Evolutionary conservation across 345 rosid species (phyloP).

Genomic region (Sonneratia caseolaris): DNA sequence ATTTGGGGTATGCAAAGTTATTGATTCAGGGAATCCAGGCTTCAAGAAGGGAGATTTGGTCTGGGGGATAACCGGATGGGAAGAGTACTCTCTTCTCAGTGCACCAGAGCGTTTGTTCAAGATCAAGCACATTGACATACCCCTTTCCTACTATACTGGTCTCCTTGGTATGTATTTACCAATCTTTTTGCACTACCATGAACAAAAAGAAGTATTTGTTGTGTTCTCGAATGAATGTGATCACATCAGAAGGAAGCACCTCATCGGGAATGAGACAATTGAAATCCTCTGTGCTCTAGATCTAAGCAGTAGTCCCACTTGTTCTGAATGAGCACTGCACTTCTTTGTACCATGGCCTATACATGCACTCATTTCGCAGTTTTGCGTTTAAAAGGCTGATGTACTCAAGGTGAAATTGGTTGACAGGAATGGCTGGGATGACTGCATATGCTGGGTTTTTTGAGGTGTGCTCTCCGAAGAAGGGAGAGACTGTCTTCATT

Average conservation of each 20-base stretch:
- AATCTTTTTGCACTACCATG: no score
- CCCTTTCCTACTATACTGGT: slow-evolving; percentile 24
- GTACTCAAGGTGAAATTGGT: background rate
- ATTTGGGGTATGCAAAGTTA: slow-evolving; percentile 16
- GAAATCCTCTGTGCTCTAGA: background rate
- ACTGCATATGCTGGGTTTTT: slow-evolving; percentile 15
- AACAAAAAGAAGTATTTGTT: background rate
- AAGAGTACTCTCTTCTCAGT: slow-evolving; percentile 17
- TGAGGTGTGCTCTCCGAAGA: slow-evolving; percentile 14
- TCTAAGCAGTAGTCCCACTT: no score
- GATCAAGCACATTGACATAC: slow-evolving; percentile 16
- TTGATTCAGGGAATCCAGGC: slow-evolving; percentile 13
- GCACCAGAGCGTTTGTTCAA: background rate
- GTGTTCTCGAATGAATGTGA: background rate
- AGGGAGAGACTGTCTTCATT: slow-evolving; percentile 11
- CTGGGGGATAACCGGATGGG: slow-evolving; percentile 18
- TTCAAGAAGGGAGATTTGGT: slow-evolving; percentile 17
- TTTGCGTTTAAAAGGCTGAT: background rate
- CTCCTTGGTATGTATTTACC: slow-evolving; percentile 5
- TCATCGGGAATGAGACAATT: no score
- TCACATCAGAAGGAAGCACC: background rate
- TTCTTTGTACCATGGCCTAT: no score
- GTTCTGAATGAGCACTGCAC: no score
- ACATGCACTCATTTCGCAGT: background rate
- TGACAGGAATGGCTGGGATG: slow-evolving; percentile 16